Base-by-base conservation (phyloP, 257 asterid species). In the Solanum pinnatisectum region DNA sequence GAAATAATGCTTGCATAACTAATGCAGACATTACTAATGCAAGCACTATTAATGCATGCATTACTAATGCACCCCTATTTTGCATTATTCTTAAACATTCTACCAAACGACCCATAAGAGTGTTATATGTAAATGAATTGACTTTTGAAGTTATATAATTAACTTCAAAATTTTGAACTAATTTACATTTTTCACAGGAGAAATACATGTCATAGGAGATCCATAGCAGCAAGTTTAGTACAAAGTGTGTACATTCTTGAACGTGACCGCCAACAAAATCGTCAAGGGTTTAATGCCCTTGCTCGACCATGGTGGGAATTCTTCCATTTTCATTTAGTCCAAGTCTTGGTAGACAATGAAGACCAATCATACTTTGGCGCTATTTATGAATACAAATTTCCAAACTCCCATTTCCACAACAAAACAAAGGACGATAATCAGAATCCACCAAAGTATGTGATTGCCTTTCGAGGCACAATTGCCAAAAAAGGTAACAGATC, bases 301-400 rank as follows among this genome's bases (percentile, higher is more conserved):
- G 98, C 98, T 37, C 91, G 94, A 1, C 94, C 95, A 0, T 96
- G 99, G 99, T 96, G 98, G 98, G 91, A 92, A 1, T 94, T 90
- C 49, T 96, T 94, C 88, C 83, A 91, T 39, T 95, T 96, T 92
- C 90, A n/a, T 3, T 56, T 94, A 11, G 25, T 39, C 91, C 93
- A 93, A 15, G 73, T 88, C 1, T 92, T 95, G 1, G 87, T 91
- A 0, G 96, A 95, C 87, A 88, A 87, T 25, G 94, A 93, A 18
- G 98, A 96, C 46, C 81, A 76, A 68, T 96, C 98, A 0, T 67
- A 83, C 84, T 95, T 93, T 32, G 96, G 98, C 2, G 95, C 95
- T 37, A 76, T 96, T 22, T 95, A 72, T 46, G 94, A 95, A 89
- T 88, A 85, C 83, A 90, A 88, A 83, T 52, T 30, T 67, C 89